phyloP scores from a whole-genome alignment of 768 basidiomycete genomes.

The Suillus luteus region DNA sequence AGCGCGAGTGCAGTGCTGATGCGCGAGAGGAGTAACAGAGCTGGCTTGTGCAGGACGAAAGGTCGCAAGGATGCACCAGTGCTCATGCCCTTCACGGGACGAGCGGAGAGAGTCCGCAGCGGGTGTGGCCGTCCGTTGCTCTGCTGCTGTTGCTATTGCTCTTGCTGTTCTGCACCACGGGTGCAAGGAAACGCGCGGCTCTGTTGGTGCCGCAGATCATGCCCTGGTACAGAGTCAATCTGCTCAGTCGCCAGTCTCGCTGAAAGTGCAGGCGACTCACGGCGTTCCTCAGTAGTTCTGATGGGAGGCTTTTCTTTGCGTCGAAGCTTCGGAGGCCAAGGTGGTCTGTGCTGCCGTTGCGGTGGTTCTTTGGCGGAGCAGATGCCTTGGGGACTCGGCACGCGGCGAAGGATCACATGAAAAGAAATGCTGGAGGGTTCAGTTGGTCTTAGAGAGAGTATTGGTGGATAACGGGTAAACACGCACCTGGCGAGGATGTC shows the following conservation, averaged over 20 bases:
- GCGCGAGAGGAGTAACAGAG: conserved; percentile 74
- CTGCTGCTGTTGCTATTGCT: too few species aligned
- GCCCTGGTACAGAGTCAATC: conserved; percentile 18
- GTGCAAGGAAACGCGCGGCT: conserved; percentile 22
- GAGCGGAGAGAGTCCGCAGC: conserved; percentile 55
- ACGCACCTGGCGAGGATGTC: too few species aligned
- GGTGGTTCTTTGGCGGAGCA: conserved; percentile 53
- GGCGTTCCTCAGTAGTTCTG: conserved; percentile 29
- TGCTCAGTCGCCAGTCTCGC: conserved; percentile 21
- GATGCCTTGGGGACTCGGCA: too few species aligned
- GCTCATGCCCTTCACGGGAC: conserved; percentile 40
- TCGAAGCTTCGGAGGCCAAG: conserved; percentile 63
- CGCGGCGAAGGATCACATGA: too few species aligned
- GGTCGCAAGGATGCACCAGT: conserved; percentile 47
- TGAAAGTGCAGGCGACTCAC: conserved; percentile 26
- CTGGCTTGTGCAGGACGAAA: conserved; percentile 89
- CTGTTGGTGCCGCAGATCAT: conserved; percentile 22
- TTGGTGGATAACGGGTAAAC: too few species aligned
- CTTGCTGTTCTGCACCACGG: conserved; percentile 27
- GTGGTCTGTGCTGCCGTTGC: conserved; percentile 63
- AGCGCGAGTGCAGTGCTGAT: conserved; percentile 73
- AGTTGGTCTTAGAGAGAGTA: too few species aligned
- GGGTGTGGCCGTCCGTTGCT: too few species aligned
- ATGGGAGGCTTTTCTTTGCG: conserved; percentile 43
- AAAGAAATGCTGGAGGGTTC: too few species aligned